Percentiles rank a stretch among this genome's conserved stretches.
Conservation (phyloP, 768 basidiomycete species). For the Boletus subparvulus region DNA sequence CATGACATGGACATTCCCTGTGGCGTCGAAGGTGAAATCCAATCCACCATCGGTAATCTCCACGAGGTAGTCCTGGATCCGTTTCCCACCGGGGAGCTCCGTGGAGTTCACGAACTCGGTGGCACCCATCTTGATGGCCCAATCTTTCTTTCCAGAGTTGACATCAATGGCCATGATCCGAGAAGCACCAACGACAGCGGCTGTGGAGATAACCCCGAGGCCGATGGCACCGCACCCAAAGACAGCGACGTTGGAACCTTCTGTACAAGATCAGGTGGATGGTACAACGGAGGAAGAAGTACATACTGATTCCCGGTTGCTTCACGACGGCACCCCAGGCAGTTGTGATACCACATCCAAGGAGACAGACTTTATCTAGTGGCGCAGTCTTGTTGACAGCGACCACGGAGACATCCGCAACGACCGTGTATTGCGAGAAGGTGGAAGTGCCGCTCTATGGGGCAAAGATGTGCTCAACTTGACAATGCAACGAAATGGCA, state of each 20-base stretch:
- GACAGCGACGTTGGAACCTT: conserved; percentile 85
- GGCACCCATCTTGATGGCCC: conserved; percentile 92
- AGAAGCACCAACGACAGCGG: conserved; percentile 72
- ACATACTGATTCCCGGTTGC: conserved; percentile 80
- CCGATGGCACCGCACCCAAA: conserved; percentile 98
- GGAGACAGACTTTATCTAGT: conserved; percentile 93
- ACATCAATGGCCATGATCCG: conserved; percentile 92
- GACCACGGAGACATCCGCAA: conserved; percentile 95
- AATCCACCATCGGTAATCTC: conserved; percentile 95
- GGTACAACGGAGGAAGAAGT: background rate
- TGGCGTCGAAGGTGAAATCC: conserved; percentile 96
- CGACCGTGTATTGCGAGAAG: conserved; percentile 99
- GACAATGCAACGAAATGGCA: background rate
- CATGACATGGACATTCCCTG: conserved; percentile 95
- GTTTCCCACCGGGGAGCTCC: conserved; percentile 69
- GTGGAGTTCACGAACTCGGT: conserved; percentile 91
- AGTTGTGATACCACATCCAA: conserved; percentile 97
- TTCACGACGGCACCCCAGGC: conserved; percentile 96
- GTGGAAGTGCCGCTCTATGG: conserved; percentile 96
- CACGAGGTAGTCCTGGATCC: conserved; percentile 85
- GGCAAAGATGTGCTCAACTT: background rate
- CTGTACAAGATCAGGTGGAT: conserved; percentile 36
- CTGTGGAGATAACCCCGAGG: conserved; percentile 85
- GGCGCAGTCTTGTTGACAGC: conserved; percentile 83
- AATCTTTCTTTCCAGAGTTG: conserved; percentile 80